Evolutionary conservation across 2,329 filamentous ascomycete species (phyloP), one percentile per base, ranked within the genome.

Genomic region (Microsporum canis): DNA sequence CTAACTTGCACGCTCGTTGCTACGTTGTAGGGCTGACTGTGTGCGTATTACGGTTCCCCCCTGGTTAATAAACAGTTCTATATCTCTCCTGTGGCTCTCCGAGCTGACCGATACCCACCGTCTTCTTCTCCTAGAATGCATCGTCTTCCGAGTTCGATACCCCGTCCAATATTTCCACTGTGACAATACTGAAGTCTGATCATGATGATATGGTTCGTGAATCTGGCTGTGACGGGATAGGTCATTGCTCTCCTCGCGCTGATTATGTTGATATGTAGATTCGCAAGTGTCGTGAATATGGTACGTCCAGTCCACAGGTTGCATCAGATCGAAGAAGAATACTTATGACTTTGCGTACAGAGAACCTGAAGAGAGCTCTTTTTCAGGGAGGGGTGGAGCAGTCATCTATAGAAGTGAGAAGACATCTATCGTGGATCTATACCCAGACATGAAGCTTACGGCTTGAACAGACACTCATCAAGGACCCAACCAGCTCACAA

Each of bases 101-200:
- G 31, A 55, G 31, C 51, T 34, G 51, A 55, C 33, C 31, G n/a
- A 14, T 43, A 23, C 56, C 14, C 14, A 6, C 6, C 56, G 36
- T 43, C 31, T 1, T 5, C 31, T 36, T 29, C 31, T 55, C 27
- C 7, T 29, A 58, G 34, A 41, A 29, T 41, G 36, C 23, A 12
- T 41, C 39, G 60, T 70, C 67, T 51, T 65, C 72, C 59, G 71
- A 77, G 60, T 69, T 71, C 59, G 68, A 71, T 31, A 71, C 72
- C 57, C 71, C 75, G 60, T 66, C 73, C 14, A 65, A 68, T 61
- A 59, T 72, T 43, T 69, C 72, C 29, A 75, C 75, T 63, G 76
- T 88, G 55, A 80, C 77, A 61, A 80, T 89, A 60, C 75, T 81
- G 41, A 83, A 79, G 68, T 71, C 73, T 57, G 84, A 90, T 68